Base-by-base conservation (phyloP, 2,329 filamentous ascomycete species). In the Cadophora sp. region DNA sequence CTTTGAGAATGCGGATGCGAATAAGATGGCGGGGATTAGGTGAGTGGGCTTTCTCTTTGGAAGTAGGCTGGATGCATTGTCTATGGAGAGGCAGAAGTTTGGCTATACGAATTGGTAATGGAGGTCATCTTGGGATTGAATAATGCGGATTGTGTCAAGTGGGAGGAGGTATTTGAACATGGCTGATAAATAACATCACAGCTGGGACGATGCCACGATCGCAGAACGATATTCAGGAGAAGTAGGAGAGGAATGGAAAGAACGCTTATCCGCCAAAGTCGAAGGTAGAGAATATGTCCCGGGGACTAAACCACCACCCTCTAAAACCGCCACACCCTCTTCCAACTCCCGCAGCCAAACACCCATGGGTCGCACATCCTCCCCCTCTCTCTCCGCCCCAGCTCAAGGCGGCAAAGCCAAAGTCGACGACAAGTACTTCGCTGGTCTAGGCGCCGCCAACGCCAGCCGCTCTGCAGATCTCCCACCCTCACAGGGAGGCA, bases 161-260 rank as follows among this genome's bases (percentile, higher is more conserved):
- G 43, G 19, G 43, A n/a, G 19, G 43, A n/a, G 2, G 19, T 19
- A 22, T 22, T 46, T 48, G 43, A 31, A n/a, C 14, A 27, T 31
- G 34, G 51, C 68, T 73, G 40, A 73, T 37, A 29, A 40, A 73
- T 37, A 29, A 40, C 29, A 37, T 16, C 26, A 66, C 40, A 77
- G 73, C 51, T 78, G 95, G 86, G 94, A 97, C 74, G 92, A 94
- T 74, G 92, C 91, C 16, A 96, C 93, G 7, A 97, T 97, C 73
- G 91, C 93, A 69, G 94, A 97, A 80, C 85, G 95, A 66, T 98
- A 98, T 79, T 91, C 94, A 70, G 92, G 92, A 65, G 93, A 96
- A 72, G 92, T 91, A 0, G 95, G 94, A 65, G 95, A 97, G 80
- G 95, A 97, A 82, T 98, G 91, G 89, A 97, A 97, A 81, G 94